phyloP scores from a whole-genome alignment of 371 early-diverging fungal species.

The Mucor mucedo region DNA sequence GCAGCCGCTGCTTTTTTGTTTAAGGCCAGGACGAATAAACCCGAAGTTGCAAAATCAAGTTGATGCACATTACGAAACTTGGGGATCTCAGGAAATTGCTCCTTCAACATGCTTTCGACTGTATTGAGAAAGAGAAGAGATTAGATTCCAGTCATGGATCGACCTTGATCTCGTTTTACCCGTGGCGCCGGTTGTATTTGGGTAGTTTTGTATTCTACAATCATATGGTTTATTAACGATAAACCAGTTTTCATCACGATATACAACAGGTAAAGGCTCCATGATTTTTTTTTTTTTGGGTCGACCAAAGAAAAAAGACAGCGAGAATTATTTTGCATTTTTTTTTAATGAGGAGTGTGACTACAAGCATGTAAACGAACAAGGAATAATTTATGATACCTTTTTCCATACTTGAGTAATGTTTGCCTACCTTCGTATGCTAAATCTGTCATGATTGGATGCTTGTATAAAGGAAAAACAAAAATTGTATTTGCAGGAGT shows the following conservation, averaged over 20 bases:
- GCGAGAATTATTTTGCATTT: no score
- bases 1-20: slow-evolving; percentile 38
- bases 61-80: slow-evolving; percentile 49
- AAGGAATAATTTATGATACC: no score
- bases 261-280: slow-evolving; percentile 16
- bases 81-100: slow-evolving; percentile 30
- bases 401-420: no score
- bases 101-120: slow-evolving; percentile 29
- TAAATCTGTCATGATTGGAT: no score
- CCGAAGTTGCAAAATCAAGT: slow-evolving; percentile 50
- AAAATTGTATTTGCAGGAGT: no score
- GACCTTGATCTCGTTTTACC: slow-evolving; percentile 9
- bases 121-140: neutral
- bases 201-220: slow-evolving; percentile 31
- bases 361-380: no score
- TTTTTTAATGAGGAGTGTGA: no score
- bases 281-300: no score
- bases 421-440: no score
- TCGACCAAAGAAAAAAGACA: no score
- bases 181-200: slow-evolving; percentile 19
- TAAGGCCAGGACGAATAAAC: slow-evolving; percentile 45
- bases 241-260: slow-evolving; percentile 29
- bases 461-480: no score
- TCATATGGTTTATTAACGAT: slow-evolving; percentile 39
- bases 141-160: neutral